Evolutionary conservation across 768 basidiomycete species (phyloP).

Genomic region (Collybia nuda): DNA sequence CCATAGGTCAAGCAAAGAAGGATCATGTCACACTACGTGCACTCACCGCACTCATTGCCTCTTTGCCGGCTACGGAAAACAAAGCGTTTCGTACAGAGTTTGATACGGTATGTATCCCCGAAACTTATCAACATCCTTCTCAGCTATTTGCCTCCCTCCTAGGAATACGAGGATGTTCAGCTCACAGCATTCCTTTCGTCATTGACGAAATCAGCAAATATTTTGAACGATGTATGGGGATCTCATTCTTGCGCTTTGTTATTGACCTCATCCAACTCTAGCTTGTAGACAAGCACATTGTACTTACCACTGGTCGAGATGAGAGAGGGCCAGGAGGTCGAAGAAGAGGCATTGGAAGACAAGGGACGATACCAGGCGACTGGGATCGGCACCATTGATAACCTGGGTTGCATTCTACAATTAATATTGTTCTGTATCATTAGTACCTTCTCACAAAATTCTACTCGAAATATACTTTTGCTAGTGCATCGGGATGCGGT

Average conservation of each 20-base stretch:
- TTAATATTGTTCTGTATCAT: too few species aligned
- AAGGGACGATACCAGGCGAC: conserved; percentile 39
- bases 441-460: too few species aligned
- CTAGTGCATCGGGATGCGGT: too few species aligned
- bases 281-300: conserved; percentile 82
- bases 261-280: conserved; percentile 13
- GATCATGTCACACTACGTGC: conserved; percentile 85
- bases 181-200: conserved; percentile 86
- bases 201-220: conserved; percentile 85
- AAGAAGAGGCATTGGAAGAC: conserved; percentile 51
- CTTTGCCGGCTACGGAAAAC: conserved; percentile 84
- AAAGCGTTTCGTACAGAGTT: conserved; percentile 86
- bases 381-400: conserved; percentile 55
- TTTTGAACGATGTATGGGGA: conserved; percentile 82
- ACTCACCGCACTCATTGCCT: conserved; percentile 82
- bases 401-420: background rate
- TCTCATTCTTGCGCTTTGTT: conserved; percentile 2
- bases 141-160: background rate
- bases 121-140: background rate
- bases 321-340: conserved; percentile 52
- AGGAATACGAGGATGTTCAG: conserved; percentile 98
- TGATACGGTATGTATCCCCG: conserved; percentile 56
- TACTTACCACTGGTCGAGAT: conserved; percentile 55
- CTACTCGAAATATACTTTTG: too few species aligned
- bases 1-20: conserved; percentile 63